Evolutionary conservation across 352 stramenopile species (phyloP).

Genomic region (Pythium folliculosum): DNA sequence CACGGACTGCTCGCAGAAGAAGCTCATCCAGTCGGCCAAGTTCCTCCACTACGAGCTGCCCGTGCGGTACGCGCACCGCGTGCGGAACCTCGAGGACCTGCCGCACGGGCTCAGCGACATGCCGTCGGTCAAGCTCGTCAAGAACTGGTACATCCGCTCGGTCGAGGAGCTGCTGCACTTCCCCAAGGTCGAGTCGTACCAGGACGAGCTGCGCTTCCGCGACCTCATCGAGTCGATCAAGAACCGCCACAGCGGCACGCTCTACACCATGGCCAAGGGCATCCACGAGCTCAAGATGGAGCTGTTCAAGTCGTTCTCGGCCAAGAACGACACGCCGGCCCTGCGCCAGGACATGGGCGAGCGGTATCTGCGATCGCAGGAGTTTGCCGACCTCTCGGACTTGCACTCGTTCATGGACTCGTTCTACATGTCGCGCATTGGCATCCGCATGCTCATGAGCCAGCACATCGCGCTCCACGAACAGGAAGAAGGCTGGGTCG

Average conservation of each 20-base stretch:
- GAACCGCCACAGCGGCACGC: slow-evolving; percentile 94
- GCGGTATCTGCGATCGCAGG: slow-evolving; percentile 71
- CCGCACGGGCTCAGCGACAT: slow-evolving; percentile 95
- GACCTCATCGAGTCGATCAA: slow-evolving; percentile 97
- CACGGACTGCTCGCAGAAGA: slow-evolving; percentile 75
- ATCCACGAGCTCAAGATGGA: slow-evolving; percentile 97
- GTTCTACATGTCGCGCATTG: slow-evolving; percentile 99
- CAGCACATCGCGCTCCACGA: slow-evolving; percentile 98
- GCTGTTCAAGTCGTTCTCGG: slow-evolving; percentile 71
- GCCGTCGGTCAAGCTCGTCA: slow-evolving; percentile 93
- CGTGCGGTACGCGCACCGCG: slow-evolving; percentile 96
- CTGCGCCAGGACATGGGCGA: slow-evolving; percentile 60
- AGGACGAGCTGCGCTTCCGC: slow-evolving; percentile 92
- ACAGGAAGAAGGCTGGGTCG: slow-evolving; percentile 84
- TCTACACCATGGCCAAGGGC: slow-evolving; percentile 99
- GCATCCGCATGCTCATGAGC: slow-evolving; percentile 99
- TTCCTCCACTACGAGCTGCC: slow-evolving; percentile 99
- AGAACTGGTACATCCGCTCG: slow-evolving; percentile 97
- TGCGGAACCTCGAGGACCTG: slow-evolving; percentile 95
- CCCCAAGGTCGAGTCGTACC: slow-evolving; percentile 77
- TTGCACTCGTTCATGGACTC: slow-evolving; percentile 98
- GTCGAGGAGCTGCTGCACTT: slow-evolving; percentile 94
- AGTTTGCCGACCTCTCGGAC: slow-evolving; percentile 91
- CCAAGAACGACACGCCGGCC: slow-evolving; percentile 34
- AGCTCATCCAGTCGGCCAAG: slow-evolving; percentile 91